Base-by-base conservation (phyloP, 2,329 filamentous ascomycete species). In the Venturia carpophila region DNA sequence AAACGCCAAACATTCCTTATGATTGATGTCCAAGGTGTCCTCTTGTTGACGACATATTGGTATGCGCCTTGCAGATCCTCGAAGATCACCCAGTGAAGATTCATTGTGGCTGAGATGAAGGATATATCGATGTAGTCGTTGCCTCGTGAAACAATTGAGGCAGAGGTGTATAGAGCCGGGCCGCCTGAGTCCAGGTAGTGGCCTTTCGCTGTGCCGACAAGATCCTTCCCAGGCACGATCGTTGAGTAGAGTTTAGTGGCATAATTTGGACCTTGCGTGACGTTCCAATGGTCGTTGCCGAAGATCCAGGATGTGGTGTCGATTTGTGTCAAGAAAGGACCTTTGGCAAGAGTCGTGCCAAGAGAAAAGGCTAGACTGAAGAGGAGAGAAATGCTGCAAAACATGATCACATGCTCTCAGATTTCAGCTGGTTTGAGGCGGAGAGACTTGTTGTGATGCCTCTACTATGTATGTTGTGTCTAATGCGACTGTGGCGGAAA, bases 11-110 rank as follows among this genome's bases (percentile, higher is more conserved):
- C 73, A 0, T 79, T 81, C 21, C 81, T 73, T 68, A 82, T 81
- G 66, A 82, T 79, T 62, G 80, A 79, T 7, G 83, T 74, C 0
- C 73, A 74, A 0, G 81, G 79, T 5, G 83, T 71, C 2, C 74
- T 77, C 62, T 73, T 78, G 69, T 83, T 83, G 66, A 83, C 78
- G 61, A 83, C 80, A 71, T 83, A 83, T 64, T 83, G 81, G 68
- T 83, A 83, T n/a, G 81, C 79, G 21, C 81, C 81, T 3, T 77
- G 73, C 1, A 82, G 76, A n/a, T 77, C 75, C 2, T 78, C 74
- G 67, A 78, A 77, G 66, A 83, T 79, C 10, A 83, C 78, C 80
- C 80, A 83, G 67, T 83, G 80, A 65, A 83, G 76, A 64, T 82
- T 80, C 6, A 79, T 79, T 68, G 79, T 79, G 1, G 66, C 69